Conservation (phyloP, 805 yeast genomes). For the Vanderwaltozyma tropicalis region DNA sequence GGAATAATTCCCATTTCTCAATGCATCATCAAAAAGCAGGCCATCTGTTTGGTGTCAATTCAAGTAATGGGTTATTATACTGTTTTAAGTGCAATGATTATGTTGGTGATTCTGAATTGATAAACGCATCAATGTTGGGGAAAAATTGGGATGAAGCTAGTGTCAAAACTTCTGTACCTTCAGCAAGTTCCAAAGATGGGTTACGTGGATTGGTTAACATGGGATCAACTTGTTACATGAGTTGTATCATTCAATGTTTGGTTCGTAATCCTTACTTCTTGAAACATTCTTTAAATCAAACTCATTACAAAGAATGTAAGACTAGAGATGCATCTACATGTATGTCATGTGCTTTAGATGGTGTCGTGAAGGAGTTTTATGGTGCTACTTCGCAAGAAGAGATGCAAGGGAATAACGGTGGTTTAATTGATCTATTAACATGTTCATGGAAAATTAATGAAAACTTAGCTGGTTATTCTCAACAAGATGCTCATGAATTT, state of each 20-base stretch:
- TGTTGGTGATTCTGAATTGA: conserved; percentile 47
- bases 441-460: conserved; percentile 83
- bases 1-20: conserved; percentile 37
- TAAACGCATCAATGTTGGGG: conserved; percentile 13
- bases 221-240: conserved; percentile 97
- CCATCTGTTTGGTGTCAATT: conserved; percentile 58
- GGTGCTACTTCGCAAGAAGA: conserved; percentile 25
- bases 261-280: conserved; percentile 85
- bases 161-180: conserved; percentile 16
- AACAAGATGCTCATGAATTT: conserved; percentile 98
- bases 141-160: conserved; percentile 22
- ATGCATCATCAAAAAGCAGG: conserved; percentile 38
- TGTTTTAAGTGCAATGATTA: conserved; percentile 75
- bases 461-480: conserved; percentile 87
- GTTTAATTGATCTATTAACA: conserved; percentile 68
- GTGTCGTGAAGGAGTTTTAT: conserved; percentile 64
- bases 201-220: conserved; percentile 80
- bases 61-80: conserved; percentile 54
- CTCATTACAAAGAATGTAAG: conserved; percentile 23
- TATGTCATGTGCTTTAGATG: conserved; percentile 77
- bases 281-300: conserved; percentile 52
- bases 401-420: conserved; percentile 32
- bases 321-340: conserved; percentile 35
- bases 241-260: conserved; percentile 79
- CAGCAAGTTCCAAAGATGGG: conserved; percentile 54